A percentile compares a stretch with the other conserved stretches of the same genome.
Evolutionary conservation across 2,329 filamentous ascomycete species (phyloP).

Genomic region (Phialophora macrospora): DNA sequence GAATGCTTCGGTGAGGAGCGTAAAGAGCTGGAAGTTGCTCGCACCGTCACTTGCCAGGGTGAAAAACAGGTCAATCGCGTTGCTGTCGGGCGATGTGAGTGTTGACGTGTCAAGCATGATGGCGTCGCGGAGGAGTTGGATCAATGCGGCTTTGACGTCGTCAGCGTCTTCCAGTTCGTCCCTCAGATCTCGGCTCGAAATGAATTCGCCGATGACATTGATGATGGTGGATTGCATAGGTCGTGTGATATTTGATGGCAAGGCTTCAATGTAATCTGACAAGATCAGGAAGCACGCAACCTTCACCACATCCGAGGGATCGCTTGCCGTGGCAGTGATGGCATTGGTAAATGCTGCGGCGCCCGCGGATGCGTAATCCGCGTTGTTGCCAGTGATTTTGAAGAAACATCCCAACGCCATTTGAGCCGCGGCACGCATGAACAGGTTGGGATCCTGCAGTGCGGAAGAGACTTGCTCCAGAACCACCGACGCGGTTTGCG

Average conservation of each 20-base stretch:
- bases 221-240: conserved; percentile 67
- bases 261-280: conserved; percentile 67
- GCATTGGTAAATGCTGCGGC: conserved; percentile 60
- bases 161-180: conserved; percentile 82
- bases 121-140: conserved; percentile 81
- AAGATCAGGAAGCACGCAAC: conserved; percentile 88
- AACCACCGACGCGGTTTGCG: conserved; percentile 72
- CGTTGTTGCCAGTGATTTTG: conserved; percentile 63
- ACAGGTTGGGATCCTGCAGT: conserved; percentile 70
- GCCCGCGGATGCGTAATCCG: conserved; percentile 52
- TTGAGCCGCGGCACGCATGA: conserved; percentile 85
- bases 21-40: conserved; percentile 86
- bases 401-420: conserved; percentile 81
- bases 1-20: conserved; percentile 86
- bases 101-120: conserved; percentile 79
- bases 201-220: conserved; percentile 69
- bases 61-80: conserved; percentile 80
- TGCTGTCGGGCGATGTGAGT: conserved; percentile 65
- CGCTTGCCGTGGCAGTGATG: conserved; percentile 74
- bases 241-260: conserved; percentile 57
- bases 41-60: conserved; percentile 86
- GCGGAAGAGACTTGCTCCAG: conserved; percentile 80
- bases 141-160: conserved; percentile 86
- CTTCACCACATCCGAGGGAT: conserved; percentile 85
- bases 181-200: conserved; percentile 76